These are phyloP conservation scores for Canariomyces notabilis DNA, from an alignment of 2,329 filamentous ascomycete species.

Conservation along the genomic window DNA sequence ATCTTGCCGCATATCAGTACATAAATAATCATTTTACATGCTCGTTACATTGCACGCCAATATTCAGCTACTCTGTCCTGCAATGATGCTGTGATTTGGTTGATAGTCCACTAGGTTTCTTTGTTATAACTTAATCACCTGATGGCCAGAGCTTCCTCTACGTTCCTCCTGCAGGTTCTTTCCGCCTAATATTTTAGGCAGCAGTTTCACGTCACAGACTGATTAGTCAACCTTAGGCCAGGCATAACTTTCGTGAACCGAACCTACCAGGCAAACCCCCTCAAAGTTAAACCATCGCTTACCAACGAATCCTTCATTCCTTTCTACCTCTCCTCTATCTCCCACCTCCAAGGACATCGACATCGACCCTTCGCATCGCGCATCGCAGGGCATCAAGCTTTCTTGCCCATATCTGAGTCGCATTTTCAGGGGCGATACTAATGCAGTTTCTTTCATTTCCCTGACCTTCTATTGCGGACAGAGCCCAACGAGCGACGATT, in stretches of 20 bases:
- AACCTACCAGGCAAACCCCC: neutral
- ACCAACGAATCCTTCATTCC: neutral
- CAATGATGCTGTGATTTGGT: neutral
- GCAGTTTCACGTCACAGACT: neutral
- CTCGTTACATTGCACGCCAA: too few species aligned
- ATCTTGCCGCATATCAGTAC: too few species aligned
- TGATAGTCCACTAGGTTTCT: neutral
- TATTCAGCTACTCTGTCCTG: neutral
- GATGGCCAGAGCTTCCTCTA: neutral
- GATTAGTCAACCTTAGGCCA: too few species aligned
- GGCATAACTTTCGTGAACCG: too few species aligned
- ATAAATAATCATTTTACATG: too few species aligned
- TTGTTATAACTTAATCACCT: neutral
- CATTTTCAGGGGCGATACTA: neutral
- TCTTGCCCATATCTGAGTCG: neutral
- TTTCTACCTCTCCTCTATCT: neutral
- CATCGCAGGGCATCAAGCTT: neutral
- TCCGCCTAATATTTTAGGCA: neutral
- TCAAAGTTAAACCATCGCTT: neutral
- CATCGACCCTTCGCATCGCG: neutral
- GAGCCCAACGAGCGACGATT: neutral
- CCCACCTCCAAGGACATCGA: slow-evolving; percentile 3
- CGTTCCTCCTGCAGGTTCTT: neutral
- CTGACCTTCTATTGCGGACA: neutral
- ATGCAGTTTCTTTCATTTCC: neutral